Percentiles rank a stretch among this genome's conserved stretches.
Evolutionary conservation across 1,139 yeast species (phyloP).

Genomic region (Lipomyces yarrowii): DNA sequence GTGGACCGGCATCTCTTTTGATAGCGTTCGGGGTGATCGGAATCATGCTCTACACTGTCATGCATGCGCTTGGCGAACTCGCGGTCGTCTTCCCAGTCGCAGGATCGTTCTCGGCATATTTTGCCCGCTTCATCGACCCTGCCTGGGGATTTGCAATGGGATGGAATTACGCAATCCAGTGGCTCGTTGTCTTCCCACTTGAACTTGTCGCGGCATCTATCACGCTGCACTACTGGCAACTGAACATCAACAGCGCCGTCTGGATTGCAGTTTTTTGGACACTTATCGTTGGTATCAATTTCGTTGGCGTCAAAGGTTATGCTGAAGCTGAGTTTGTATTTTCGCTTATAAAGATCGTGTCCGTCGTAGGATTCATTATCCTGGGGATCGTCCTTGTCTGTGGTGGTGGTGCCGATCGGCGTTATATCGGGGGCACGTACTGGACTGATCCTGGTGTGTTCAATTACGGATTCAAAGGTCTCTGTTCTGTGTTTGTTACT

Average conservation of each 20-base stretch:
- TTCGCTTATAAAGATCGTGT: constrained; percentile 62
- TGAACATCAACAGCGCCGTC: constrained; percentile 59
- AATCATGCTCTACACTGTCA: constrained; percentile 53
- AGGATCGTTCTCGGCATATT: constrained; percentile 61
- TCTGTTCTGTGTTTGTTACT: constrained; percentile 74
- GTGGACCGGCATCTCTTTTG: constrained; percentile 70
- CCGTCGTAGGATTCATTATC: constrained; percentile 67
- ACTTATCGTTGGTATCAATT: constrained; percentile 57
- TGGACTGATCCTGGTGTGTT: constrained; percentile 70
- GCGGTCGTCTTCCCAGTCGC: constrained; percentile 64
- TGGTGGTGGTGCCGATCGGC: constrained; percentile 71
- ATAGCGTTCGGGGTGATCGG: constrained; percentile 54
- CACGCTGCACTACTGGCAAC: constrained; percentile 68
- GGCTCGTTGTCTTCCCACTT: constrained; percentile 76
- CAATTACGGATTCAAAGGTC: constrained; percentile 73
- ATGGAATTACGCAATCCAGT: constrained; percentile 81
- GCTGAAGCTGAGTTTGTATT: constrained; percentile 77
- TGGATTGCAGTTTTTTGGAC: constrained; percentile 67
- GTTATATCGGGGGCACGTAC: constrained; percentile 63
- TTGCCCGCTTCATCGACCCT: constrained; percentile 61
- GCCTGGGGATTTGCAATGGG: constrained; percentile 75
- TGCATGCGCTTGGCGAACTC: constrained; percentile 63
- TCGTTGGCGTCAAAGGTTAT: constrained; percentile 73
- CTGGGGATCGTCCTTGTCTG: constrained; percentile 61
- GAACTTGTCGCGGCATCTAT: constrained; percentile 81